phyloP scores from a whole-genome alignment of 1,284 basidiomycete species.

The Heterobasidion occidentale region DNA sequence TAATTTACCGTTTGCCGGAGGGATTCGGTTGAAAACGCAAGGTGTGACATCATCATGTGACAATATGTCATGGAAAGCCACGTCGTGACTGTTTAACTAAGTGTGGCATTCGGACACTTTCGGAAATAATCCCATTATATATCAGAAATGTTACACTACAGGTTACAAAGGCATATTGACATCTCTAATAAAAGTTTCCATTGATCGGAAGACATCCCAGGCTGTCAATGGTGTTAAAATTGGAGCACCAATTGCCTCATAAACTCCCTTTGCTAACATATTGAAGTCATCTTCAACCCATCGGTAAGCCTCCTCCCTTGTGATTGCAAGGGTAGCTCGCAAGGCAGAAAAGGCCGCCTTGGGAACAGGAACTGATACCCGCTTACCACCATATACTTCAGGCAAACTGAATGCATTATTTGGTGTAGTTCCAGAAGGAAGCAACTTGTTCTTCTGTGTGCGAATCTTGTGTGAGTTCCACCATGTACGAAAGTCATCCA shows the following conservation, averaged over 20 bases:
- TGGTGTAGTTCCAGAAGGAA: background rate
- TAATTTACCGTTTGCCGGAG: too few species aligned
- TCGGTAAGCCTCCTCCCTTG: background rate
- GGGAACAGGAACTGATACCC: background rate
- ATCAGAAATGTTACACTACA: background rate
- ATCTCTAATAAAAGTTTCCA: background rate
- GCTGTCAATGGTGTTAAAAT: background rate
- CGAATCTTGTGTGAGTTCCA: background rate
- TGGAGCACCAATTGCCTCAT: background rate
- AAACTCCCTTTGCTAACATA: background rate
- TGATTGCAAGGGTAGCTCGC: background rate
- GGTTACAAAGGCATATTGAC: background rate
- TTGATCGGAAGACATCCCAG: background rate
- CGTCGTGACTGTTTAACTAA: too few species aligned
- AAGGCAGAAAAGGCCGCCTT: background rate
- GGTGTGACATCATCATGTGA: too few species aligned
- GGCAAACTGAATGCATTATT: background rate
- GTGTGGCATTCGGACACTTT: background rate
- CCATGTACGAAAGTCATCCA: background rate
- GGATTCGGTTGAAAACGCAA: too few species aligned
- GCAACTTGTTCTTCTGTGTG: background rate
- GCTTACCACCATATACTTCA: background rate
- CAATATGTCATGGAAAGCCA: too few species aligned
- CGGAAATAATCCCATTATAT: background rate
- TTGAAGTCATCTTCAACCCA: background rate